Evolutionary conservation across 2,329 filamentous ascomycete species (phyloP).

Genomic region (Ramichloridium luteum): DNA sequence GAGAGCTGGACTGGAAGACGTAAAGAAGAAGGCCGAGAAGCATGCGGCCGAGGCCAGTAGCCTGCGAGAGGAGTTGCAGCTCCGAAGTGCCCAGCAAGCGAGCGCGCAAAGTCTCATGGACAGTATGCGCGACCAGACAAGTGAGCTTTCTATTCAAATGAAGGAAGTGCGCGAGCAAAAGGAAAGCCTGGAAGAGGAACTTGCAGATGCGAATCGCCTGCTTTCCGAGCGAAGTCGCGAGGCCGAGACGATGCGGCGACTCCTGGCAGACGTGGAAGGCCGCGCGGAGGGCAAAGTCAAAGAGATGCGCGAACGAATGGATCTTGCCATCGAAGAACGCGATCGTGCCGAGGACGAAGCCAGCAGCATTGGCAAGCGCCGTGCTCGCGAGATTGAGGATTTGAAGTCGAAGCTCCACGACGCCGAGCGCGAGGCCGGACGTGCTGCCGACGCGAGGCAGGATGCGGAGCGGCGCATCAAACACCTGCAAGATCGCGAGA

Average conservation of each 20-base stretch:
- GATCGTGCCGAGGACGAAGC: slow-evolving; percentile 88
- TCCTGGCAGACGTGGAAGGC: slow-evolving; percentile 76
- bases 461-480: slow-evolving; percentile 62
- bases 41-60: slow-evolving; percentile 55
- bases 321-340: slow-evolving; percentile 82
- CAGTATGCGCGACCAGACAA: slow-evolving; percentile 85
- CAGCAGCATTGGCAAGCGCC: slow-evolving; percentile 60
- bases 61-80: slow-evolving; percentile 65
- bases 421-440: slow-evolving; percentile 63
- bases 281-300: slow-evolving; percentile 69
- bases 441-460: slow-evolving; percentile 61
- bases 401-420: slow-evolving; percentile 67
- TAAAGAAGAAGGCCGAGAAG: slow-evolving; percentile 62
- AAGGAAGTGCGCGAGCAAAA: slow-evolving; percentile 74
- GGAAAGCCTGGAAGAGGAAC: slow-evolving; percentile 82
- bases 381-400: slow-evolving; percentile 76
- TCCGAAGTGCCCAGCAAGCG: slow-evolving; percentile 74
- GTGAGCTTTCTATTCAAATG: slow-evolving; percentile 79
- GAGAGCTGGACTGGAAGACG: slow-evolving; percentile 49
- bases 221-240: slow-evolving; percentile 81
- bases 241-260: slow-evolving; percentile 83
- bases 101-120: slow-evolving; percentile 76
- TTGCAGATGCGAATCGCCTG: slow-evolving; percentile 75
- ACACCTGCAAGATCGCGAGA: slow-evolving; percentile 60
- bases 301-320: slow-evolving; percentile 81